Base-by-base conservation (phyloP, 2,329 filamentous ascomycete species). In the Huntiella decipiens region DNA sequence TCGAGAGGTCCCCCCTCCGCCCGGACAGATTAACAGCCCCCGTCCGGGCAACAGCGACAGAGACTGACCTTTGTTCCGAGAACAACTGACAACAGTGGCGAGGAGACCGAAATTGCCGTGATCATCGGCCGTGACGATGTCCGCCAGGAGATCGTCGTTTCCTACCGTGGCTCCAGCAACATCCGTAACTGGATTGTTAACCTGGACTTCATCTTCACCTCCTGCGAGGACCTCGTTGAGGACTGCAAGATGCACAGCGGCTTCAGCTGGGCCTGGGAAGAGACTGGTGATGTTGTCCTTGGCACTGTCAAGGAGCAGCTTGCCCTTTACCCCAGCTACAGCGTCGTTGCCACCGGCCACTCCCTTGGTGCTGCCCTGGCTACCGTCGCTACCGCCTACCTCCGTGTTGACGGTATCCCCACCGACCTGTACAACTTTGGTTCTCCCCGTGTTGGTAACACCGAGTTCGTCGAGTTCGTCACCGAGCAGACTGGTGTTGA, bases 331-430 rank as follows among this genome's bases (percentile, higher is more conserved):
- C 73, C 75, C 1, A 51, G 50, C 41, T 79, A 69, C 62, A 57
- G 57, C 39, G 55, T 81, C 55, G 56, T 78, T 13, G 58, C 68
- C n/a, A 75, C 76, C 0, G 80, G 79, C 33, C 79, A 83, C 63
- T 79, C 74, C 7, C 71, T 84, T 3, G 79, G 79, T 41, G 79
- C 65, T 19, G 77, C 77, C 5, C 63, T 83, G 2, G 74, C 70
- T 35, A 73, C 70, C 5, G 57, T 84, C 4, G 77, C 66, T 0
- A 72, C 67, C 0, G 72, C 67, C 1, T 65, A 72, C 52, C 60
- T 81, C 15, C 68, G 76, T 40, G 57, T 57, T 4, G 54, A 56
- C 7, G 73, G 69, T 37, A 59, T 61, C 49, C 52, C 60, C 1
- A 58, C 65, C 43, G 49, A 56, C 12, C 54, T 82, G 38, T 81